Evolutionary conservation across 169 alveolate species (phyloP), one percentile per base, ranked within the genome.

Genomic region (Eimeria necatrix): DNA sequence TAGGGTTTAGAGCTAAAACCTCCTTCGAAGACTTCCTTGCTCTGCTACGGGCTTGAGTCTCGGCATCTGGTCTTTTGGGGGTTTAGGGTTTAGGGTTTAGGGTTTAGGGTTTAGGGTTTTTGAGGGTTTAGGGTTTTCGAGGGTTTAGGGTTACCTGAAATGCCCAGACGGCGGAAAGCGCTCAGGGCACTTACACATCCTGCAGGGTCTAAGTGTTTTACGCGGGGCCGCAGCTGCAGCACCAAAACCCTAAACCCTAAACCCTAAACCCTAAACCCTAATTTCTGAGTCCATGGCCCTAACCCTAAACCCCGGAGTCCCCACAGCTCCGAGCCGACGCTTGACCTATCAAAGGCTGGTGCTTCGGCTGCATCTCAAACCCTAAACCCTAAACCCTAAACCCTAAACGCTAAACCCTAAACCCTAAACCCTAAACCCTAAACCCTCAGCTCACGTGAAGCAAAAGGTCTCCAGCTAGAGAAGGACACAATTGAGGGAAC

Each of bases 351-450:
- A n/a, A n/a, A n/a, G n/a, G n/a, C n/a, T n/a, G n/a, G n/a, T n/a
- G n/a, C n/a, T n/a, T n/a, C n/a, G n/a, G n/a, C 4, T 4, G 73
- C 73, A 26, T 26, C 12, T 8, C 73, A 61, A 61, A 61, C 73
- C 73, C 73, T 12, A 4, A 61, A 12, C 73, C 73, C 73, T 12
- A 61, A 12, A 12, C 73, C 73, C 20, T 61, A 61, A 61, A 61
- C 73, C 73, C 73, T 61, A 61, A 61, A 61, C 73, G 41, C 73
- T 61, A 14, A 61, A 61, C 73, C 73, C 7, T 14, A 61, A 61
- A 71, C 83, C 83, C 46, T 32, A n/a, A 71, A 32, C 83, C 83
- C 83, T 71, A 71, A 12, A 71, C 83, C 83, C 83, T 71, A 71
- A 71, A 61, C 73, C 73, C 73, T 61, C 12, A 61, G n/a, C n/a